Percentiles rank a stretch among this genome's conserved stretches.
These are phyloP conservation scores for Claviceps purpurea DNA, from an alignment of 2,329 filamentous ascomycete species.

Conservation along the genomic window DNA sequence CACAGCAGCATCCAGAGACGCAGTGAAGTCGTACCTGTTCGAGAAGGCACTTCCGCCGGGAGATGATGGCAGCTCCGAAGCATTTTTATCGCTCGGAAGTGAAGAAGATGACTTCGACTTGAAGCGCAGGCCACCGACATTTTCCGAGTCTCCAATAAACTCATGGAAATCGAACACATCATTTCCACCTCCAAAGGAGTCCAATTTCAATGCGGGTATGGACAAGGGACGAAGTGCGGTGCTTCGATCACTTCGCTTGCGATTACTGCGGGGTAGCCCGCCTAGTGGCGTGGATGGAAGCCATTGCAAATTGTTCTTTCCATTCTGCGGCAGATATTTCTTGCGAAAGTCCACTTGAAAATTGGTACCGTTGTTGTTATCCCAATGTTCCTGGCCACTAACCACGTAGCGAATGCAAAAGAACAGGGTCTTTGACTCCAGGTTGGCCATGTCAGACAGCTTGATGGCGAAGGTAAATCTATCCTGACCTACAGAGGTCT, in stretches of 20 bases:
- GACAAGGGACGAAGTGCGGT: slow-evolving; percentile 36
- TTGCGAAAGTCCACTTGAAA: slow-evolving; percentile 91
- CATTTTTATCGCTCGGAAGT: slow-evolving; percentile 48
- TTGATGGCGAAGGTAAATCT: slow-evolving; percentile 92
- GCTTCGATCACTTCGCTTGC: slow-evolving; percentile 26
- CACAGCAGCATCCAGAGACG: slow-evolving; percentile 76
- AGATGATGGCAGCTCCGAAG: slow-evolving; percentile 35
- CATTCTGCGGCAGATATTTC: slow-evolving; percentile 51
- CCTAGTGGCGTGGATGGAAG: slow-evolving; percentile 36
- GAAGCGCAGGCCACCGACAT: slow-evolving; percentile 45
- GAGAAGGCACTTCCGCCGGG: slow-evolving; percentile 66
- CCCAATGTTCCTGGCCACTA: slow-evolving; percentile 79
- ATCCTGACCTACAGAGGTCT: slow-evolving; percentile 57
- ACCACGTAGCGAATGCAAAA: slow-evolving; percentile 84
- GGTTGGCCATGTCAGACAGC: slow-evolving; percentile 76
- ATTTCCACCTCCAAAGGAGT: slow-evolving; percentile 59
- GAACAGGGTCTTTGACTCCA: slow-evolving; percentile 85
- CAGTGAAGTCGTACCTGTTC: slow-evolving; percentile 89
- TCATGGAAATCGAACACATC: slow-evolving; percentile 42
- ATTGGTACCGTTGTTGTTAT: slow-evolving; percentile 78
- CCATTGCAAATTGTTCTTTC: slow-evolving; percentile 39
- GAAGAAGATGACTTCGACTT: slow-evolving; percentile 55
- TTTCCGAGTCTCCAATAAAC: slow-evolving; percentile 49
- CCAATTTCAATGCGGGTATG: slow-evolving; percentile 40
- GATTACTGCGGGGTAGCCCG: slow-evolving; percentile 55